Base-by-base conservation (phyloP, 768 basidiomycete genomes). In the Hydnum rufescens region DNA sequence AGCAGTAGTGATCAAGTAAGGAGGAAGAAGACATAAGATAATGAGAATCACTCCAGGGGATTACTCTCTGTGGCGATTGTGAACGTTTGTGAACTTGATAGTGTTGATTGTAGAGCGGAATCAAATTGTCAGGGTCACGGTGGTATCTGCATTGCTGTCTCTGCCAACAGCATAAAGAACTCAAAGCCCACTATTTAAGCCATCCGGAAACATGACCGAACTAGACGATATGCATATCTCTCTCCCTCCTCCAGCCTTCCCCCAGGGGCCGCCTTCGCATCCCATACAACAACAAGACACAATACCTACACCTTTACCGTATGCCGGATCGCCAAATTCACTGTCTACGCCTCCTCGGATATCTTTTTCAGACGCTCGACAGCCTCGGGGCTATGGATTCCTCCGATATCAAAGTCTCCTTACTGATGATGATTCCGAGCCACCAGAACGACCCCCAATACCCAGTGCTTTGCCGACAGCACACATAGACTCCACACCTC, bases 401-500 rank as follows among this genome's bases (percentile, higher is more conserved):
- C n/a, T 6, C n/a, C 42, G 56, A 13, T 47, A 16, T 47, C 19
- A 53, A 55, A 52, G 51, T 52, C 32, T 59, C 55, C 25, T 56
- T 58, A n/a, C 34, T 50, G 3, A 46, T 49, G 23, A 46, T 18
- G 53, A 5, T 26, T 47, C 13, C 13, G 44, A 47, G 26, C 26
- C 44, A 47, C 8, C 26, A 25, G 25, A 26, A 28, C 13, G 44
- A 47, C 72, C 82, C 1, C 77, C 82, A 44, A 86, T 88, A 57
- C 85, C 85, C 3, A 81, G 75, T 46, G 80, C 83, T 74, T 75
- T 53, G 61, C 73, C 22, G 63, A 74, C 18, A 68, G 67, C n/a
- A 83, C 84, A 63, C 66, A 66, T 28, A 76, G 57, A 82, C 57
- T 65, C 77, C 26, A 95, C 88, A 0, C 90, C 92, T 1, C 62